Evolutionary conservation across 2,329 filamentous ascomycete genomes (phyloP).

Genomic region (Phialophora tarda): DNA sequence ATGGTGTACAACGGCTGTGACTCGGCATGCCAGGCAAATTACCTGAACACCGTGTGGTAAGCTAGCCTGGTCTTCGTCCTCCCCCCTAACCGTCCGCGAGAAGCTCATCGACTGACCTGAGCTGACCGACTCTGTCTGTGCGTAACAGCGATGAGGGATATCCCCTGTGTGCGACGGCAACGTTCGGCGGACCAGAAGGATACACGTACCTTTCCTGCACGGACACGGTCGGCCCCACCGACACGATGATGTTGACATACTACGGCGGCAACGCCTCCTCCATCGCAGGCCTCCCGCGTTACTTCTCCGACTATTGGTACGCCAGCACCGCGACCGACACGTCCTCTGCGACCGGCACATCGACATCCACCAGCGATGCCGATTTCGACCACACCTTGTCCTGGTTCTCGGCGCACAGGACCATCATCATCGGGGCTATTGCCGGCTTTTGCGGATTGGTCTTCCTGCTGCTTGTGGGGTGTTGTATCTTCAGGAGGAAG

Average conservation of each 20-base stretch:
- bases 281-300: slow-evolving; percentile 8
- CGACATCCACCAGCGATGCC: neutral
- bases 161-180: slow-evolving; percentile 21
- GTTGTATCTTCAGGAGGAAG: slow-evolving; percentile 6
- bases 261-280: slow-evolving; percentile 11
- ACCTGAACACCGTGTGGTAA: slow-evolving; percentile 21
- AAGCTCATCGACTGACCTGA: neutral
- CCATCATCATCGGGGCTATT: slow-evolving; percentile 16
- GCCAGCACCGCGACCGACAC: slow-evolving; percentile 6
- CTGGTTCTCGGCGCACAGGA: slow-evolving; percentile 11
- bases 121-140: neutral
- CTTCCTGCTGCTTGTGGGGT: slow-evolving; percentile 8
- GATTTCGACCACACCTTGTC: neutral
- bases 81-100: neutral
- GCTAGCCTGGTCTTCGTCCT: too few species aligned
- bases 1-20: slow-evolving; percentile 22
- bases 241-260: slow-evolving; percentile 22
- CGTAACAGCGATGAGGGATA: neutral
- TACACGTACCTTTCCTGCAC: slow-evolving; percentile 24
- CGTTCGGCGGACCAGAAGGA: slow-evolving; percentile 21
- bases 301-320: slow-evolving; percentile 21
- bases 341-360: slow-evolving; percentile 2
- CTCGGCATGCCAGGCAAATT: slow-evolving; percentile 19
- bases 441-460: slow-evolving; percentile 13
- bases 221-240: slow-evolving; percentile 13